phyloP scores from a whole-genome alignment of 2,329 filamentous ascomycete species.

The Microcyclospora pomicola region DNA sequence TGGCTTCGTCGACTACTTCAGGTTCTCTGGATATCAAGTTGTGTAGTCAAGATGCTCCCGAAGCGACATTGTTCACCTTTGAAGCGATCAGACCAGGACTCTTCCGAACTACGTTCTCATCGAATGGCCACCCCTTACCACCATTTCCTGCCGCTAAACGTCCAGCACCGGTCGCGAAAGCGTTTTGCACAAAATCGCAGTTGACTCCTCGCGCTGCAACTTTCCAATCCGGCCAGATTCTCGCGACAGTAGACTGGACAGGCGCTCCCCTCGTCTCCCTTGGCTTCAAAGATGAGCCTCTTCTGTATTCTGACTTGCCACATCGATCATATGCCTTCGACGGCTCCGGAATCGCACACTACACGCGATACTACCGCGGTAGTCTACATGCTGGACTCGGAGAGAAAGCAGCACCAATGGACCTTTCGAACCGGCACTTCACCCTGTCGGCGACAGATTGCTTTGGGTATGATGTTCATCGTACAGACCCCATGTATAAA shows the following conservation, averaged over 20 bases:
- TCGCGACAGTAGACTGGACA: constrained; percentile 46
- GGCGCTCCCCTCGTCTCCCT: constrained; percentile 45
- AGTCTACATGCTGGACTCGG: constrained; percentile 57
- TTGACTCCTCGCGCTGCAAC: constrained; percentile 16
- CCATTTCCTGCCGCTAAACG: constrained; percentile 47
- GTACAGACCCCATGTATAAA: constrained; percentile 61
- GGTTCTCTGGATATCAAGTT: no score
- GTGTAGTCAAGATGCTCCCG: constrained; percentile 11
- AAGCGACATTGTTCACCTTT: constrained; percentile 45
- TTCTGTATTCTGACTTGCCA: constrained; percentile 47
- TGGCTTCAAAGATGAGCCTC: constrained; percentile 34
- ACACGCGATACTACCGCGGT: constrained; percentile 46
- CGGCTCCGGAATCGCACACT: constrained; percentile 48
- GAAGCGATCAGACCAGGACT: constrained; percentile 48
- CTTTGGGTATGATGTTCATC: constrained; percentile 59
- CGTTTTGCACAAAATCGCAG: neutral
- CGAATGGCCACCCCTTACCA: constrained; percentile 46
- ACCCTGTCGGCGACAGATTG: constrained; percentile 55
- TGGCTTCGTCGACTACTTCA: no score
- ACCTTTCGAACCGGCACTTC: constrained; percentile 53
- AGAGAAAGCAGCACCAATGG: constrained; percentile 61
- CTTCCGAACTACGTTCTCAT: constrained; percentile 55
- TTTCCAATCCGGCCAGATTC: constrained; percentile 30
- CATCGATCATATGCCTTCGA: constrained; percentile 53
- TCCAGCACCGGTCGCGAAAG: constrained; percentile 16